A percentile compares a stretch with the other conserved stretches of the same genome.
Evolutionary conservation across 2,329 filamentous ascomycete genomes (phyloP).

Genomic region (Aschersonia sp.): DNA sequence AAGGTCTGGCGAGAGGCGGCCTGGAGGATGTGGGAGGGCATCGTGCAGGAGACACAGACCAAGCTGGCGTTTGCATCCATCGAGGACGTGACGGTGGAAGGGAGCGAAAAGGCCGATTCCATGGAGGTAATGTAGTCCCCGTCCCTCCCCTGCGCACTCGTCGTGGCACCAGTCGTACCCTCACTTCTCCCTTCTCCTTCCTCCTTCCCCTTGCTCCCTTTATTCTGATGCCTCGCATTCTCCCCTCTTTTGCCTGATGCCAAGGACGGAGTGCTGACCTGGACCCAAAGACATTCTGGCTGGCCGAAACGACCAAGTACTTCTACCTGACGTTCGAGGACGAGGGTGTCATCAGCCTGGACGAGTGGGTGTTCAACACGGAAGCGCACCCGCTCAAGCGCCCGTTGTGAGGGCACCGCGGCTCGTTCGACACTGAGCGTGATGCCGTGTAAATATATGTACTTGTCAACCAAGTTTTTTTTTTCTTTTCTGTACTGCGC

Average conservation of each 20-base stretch:
- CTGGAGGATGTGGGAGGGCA: slow-evolving; percentile 32
- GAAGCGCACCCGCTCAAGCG: slow-evolving; percentile 36
- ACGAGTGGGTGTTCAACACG: slow-evolving; percentile 54
- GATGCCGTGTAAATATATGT: no score
- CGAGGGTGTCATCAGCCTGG: slow-evolving; percentile 46
- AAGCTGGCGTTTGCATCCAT: slow-evolving; percentile 27
- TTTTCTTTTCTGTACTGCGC: no score
- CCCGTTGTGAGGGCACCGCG: slow-evolving; percentile 5
- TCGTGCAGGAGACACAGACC: slow-evolving; percentile 26
- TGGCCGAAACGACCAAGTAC: slow-evolving; percentile 65
- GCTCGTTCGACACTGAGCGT: no score
- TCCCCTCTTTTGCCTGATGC: no score
- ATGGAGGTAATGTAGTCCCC: slow-evolving; percentile 37
- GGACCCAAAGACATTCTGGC: slow-evolving; percentile 43
- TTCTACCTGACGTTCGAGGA: slow-evolving; percentile 61
- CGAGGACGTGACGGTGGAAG: slow-evolving; percentile 16
- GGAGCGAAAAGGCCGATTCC: slow-evolving; percentile 32
- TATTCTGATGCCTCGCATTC: no score
- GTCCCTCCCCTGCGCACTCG: background rate
- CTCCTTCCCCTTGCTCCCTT: background rate
- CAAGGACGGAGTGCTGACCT: no score
- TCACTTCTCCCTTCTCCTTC: background rate
- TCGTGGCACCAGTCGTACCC: background rate
- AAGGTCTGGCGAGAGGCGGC: slow-evolving; percentile 26
- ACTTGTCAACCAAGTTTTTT: no score